phyloP scores from a whole-genome alignment of 2,329 filamentous ascomycete genomes.

The Pseudocercospora musae region DNA sequence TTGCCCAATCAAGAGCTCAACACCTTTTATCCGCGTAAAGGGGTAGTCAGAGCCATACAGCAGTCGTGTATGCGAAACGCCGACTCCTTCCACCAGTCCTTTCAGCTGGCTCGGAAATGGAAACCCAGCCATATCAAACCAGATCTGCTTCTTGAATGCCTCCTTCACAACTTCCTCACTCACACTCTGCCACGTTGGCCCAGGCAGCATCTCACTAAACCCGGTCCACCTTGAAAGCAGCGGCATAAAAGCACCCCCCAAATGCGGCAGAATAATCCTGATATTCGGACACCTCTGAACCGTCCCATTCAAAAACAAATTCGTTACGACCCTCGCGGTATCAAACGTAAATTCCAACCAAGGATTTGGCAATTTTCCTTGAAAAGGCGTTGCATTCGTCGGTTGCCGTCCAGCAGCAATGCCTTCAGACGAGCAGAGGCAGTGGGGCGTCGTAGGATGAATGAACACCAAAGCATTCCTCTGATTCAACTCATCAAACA shows the following conservation, averaged over 20 bases:
- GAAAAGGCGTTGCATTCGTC: conserved; percentile 38
- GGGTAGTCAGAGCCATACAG: conserved; percentile 55
- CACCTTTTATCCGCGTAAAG: conserved; percentile 43
- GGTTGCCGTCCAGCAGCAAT: conserved; percentile 21
- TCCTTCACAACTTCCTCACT: conserved; percentile 31
- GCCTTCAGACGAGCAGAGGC: conserved; percentile 27
- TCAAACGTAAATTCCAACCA: conserved; percentile 56
- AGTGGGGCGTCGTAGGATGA: conserved; percentile 53
- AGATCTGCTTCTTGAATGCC: conserved; percentile 44
- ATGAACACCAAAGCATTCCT: conserved; percentile 52
- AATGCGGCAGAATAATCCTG: conserved; percentile 49
- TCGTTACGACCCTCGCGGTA: conserved; percentile 48
- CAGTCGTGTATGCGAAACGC: conserved; percentile 43
- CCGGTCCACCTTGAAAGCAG: conserved; percentile 45
- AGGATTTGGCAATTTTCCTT: conserved; percentile 40
- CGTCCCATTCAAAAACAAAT: conserved; percentile 49
- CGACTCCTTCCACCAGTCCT: conserved; percentile 42
- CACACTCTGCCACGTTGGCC: conserved; percentile 28
- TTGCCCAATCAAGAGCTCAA: conserved; percentile 37
- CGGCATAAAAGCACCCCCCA: conserved; percentile 46
- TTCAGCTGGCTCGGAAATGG: conserved; percentile 49
- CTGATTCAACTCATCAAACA: conserved; percentile 50
- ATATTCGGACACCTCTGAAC: conserved; percentile 47
- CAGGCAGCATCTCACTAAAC: conserved; percentile 40
- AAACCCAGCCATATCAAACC: conserved; percentile 54